Percentiles rank a stretch among this genome's conserved stretches.
These are phyloP conservation scores for Lichtheimia ramosa DNA, from an alignment of 371 early-diverging fungal genomes.

Conservation along the genomic window DNA sequence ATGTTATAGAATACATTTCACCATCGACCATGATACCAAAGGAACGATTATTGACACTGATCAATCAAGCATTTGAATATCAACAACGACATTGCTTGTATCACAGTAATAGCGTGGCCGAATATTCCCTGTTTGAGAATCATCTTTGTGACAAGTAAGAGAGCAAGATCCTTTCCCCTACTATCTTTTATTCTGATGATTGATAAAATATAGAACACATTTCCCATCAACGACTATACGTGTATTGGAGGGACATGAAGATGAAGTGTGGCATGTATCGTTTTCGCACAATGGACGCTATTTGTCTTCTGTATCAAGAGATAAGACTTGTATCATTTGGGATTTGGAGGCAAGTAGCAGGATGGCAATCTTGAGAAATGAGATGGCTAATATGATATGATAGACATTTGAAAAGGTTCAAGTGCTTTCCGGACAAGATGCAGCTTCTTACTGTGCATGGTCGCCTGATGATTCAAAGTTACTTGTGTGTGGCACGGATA, in stretches of 20 bases:
- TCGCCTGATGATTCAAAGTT: constrained; percentile 81
- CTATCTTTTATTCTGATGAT: background rate
- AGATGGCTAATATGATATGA: background rate
- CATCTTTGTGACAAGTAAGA: constrained; percentile 75
- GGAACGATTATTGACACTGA: constrained; percentile 72
- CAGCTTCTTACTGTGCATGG: constrained; percentile 85
- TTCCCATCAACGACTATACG: constrained; percentile 54
- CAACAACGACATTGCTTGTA: constrained; percentile 83
- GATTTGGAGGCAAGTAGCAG: constrained; percentile 55
- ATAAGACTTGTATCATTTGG: constrained; percentile 89
- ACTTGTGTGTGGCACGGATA: constrained; percentile 81
- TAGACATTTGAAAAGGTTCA: constrained; percentile 48
- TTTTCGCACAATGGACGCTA: constrained; percentile 86
- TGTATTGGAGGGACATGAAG: constrained; percentile 75
- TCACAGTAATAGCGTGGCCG: constrained; percentile 67
- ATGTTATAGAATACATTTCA: constrained; percentile 63
- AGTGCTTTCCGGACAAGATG: constrained; percentile 50
- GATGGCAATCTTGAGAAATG: too few species aligned
- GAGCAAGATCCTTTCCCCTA: background rate
- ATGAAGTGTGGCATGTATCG: constrained; percentile 95
- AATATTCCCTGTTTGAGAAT: constrained; percentile 69
- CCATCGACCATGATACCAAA: constrained; percentile 88
- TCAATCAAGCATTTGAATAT: constrained; percentile 78
- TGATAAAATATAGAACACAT: constrained; percentile 12
- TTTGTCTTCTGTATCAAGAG: constrained; percentile 91